Base-by-base conservation (phyloP, 2,329 filamentous ascomycete genomes). In the Ophiostoma populinum region DNA sequence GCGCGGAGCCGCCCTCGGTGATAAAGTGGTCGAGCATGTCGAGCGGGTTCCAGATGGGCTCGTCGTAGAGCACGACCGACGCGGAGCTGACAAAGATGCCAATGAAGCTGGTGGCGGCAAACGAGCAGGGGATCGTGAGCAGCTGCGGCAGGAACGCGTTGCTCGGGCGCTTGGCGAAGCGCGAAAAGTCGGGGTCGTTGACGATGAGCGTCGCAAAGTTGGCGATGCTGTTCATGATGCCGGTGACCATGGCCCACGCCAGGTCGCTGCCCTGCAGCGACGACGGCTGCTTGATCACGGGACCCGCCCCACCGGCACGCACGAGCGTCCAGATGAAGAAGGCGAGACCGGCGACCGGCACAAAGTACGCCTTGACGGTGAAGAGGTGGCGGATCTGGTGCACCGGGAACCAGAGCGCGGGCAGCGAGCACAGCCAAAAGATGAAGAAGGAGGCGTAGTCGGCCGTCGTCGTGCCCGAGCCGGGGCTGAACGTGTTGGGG, bases 41-140 rank as follows among this genome's bases (percentile, higher is more conserved):
- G 2, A 85, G 63, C 0, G 79, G 80, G 44, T 82, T 75, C 80
- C 80, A 85, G 42, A 83, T 74, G 2, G 75, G 59, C 10, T 74
- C 57, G 12, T 51, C 55, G 46, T 77, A 81, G 44, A 83, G 73
- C 32, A 80, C 63, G 1, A 66, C 63, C 0, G 76, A 80, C 1
- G 75, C 77, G 0, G 78, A 82, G 1, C 77, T 80, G 29, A 83
- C 78, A 37, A 80, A 68, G 46, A 85, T 83, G 46, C 80, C 76
- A 47, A 92, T 82, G 50, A 93, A 85, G 3, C 78, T 86, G 2
- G 83, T 92, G 16, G 92, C 48, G 6, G 72, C 77, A 43, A 85
- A 85, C 10, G 75, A 70, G 25, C 70, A 47, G 0, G 78, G 80
- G 51, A 55, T 17, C 58, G 43, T 12, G 52, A 58, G 7, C 54